These are phyloP conservation scores for Ceratobasidium sp. DNA, from an alignment of 1,284 basidiomycete genomes.

Conservation along the genomic window DNA sequence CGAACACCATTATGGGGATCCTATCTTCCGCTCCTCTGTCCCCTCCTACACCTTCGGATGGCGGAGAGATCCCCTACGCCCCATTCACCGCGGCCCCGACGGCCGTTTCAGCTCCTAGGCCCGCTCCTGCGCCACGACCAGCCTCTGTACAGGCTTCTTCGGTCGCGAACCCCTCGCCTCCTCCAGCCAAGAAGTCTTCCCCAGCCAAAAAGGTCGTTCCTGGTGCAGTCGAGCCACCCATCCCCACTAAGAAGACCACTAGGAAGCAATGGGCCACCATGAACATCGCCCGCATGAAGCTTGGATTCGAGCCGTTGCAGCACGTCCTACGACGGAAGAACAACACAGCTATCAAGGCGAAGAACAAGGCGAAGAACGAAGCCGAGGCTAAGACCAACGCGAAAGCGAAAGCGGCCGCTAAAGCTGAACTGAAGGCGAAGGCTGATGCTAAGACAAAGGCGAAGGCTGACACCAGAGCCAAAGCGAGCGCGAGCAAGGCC, in stretches of 20 bases:
- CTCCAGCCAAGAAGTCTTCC: background rate
- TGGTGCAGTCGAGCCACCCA: background rate
- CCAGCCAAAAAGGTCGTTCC: background rate
- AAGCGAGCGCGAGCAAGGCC: background rate
- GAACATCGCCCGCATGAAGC: constrained; percentile 18
- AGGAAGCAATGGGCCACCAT: constrained; percentile 25
- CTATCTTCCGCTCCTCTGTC: constrained; percentile 28
- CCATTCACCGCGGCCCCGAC: constrained; percentile 36
- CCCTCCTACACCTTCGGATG: constrained; percentile 30
- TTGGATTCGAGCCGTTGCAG: constrained; percentile 18
- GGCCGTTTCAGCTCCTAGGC: constrained; percentile 12
- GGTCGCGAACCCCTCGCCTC: background rate
- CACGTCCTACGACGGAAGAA: constrained; percentile 4
- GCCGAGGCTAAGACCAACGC: background rate
- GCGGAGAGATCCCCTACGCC: constrained; percentile 27
- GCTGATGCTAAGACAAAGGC: constrained; percentile 10
- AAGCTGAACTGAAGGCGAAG: background rate
- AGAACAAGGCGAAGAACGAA: background rate
- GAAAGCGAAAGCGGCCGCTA: background rate
- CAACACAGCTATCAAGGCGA: constrained; percentile 1
- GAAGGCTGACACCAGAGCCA: background rate
- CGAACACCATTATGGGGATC: constrained; percentile 28
- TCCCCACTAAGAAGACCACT: background rate
- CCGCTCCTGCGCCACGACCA: background rate
- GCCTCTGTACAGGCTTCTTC: no score